Evolutionary conservation across 148 eudicot genomes (phyloP).

Genomic region (Rhododendron molle): DNA sequence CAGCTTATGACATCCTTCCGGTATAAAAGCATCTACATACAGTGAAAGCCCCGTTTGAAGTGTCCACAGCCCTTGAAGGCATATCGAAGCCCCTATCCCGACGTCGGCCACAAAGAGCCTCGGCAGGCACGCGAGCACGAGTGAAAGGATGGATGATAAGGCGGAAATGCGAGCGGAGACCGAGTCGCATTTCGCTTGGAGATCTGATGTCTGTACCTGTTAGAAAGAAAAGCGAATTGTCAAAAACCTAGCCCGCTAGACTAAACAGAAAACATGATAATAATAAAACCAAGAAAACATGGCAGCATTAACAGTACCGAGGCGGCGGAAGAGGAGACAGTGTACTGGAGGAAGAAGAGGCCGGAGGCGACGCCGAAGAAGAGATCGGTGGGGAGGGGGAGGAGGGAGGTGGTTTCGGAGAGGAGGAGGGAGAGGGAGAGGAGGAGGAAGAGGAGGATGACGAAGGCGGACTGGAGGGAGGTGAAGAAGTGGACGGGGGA

Average conservation of each 20-base stretch:
- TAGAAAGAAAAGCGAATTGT: not conserved
- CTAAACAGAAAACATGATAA: not conserved
- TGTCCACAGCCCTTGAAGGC: conserved; percentile 72
- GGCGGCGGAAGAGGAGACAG: conserved; percentile 40
- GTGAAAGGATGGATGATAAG: conserved; percentile 40
- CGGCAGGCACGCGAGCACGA: conserved; percentile 53
- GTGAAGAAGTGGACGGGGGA: conserved; percentile 70
- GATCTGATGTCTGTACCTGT: conserved; percentile 37
- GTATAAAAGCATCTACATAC: conserved; percentile 75
- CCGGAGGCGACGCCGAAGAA: conserved; percentile 58
- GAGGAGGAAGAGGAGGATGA: conserved; percentile 60
- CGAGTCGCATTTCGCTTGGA: conserved; percentile 53
- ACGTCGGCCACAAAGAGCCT: conserved; percentile 59
- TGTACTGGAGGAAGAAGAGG: conserved; percentile 49
- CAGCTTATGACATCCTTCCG: conserved; percentile 79
- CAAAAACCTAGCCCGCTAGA: not conserved
- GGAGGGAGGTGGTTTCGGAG: conserved; percentile 47
- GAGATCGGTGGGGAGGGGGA: conserved; percentile 55
- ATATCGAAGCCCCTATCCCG: conserved; percentile 44
- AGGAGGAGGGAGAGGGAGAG: conserved; percentile 44
- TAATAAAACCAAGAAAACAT: not conserved
- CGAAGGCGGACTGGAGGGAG: conserved; percentile 62
- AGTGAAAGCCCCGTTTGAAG: conserved; percentile 71
- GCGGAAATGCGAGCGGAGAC: conserved; percentile 51
- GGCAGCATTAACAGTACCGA: not conserved